Base-by-base conservation (phyloP, 2,329 filamentous ascomycete species). In the Xylariomycetidae sp. region DNA sequence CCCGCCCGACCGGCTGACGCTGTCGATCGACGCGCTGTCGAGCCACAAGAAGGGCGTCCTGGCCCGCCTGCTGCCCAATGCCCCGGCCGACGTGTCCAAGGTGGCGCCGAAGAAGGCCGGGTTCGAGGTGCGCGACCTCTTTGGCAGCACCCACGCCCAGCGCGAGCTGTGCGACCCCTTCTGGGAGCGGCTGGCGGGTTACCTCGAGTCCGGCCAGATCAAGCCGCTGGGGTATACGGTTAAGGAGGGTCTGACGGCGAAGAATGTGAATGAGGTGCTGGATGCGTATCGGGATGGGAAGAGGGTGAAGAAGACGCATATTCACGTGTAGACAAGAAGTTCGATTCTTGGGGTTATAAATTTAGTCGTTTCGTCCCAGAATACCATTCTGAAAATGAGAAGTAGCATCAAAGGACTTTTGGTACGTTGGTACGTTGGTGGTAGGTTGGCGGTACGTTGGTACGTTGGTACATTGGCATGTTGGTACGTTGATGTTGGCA, bases 281-380 rank as follows among this genome's bases (percentile, higher is more conserved):
- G 61, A 66, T 52, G 45, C 43, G 11, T 65, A 64, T 49, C 38
- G 53, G 16, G 56, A 63, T 45, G 57, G 56, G 12, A 55, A 56
- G 39, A 26, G 31, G 25, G 48, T 44, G 13, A 36, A 19, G 6
- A 45, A 44, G 42, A 44, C 40, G 8, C 40, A 44, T 17, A 41
- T 45, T 7, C 42, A 45, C 16, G 8, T 44, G 4, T 45, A 28
- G 25, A 19, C 8, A 28, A 40, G 33, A 32, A 46, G n/a, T n/a
- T n/a, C n/a, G n/a, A n/a, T n/a, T n/a, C n/a, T n/a, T n/a, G n/a
- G n/a, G n/a, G n/a, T n/a, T n/a, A n/a, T n/a, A n/a, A n/a, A n/a
- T n/a, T n/a, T n/a, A n/a, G n/a, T n/a, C n/a, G n/a, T n/a, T n/a
- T n/a, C n/a, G n/a, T n/a, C n/a, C n/a, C n/a, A n/a, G n/a, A n/a